Base-by-base conservation (phyloP, 805 yeast genomes). In the Saccharomycodes ludwigii region DNA sequence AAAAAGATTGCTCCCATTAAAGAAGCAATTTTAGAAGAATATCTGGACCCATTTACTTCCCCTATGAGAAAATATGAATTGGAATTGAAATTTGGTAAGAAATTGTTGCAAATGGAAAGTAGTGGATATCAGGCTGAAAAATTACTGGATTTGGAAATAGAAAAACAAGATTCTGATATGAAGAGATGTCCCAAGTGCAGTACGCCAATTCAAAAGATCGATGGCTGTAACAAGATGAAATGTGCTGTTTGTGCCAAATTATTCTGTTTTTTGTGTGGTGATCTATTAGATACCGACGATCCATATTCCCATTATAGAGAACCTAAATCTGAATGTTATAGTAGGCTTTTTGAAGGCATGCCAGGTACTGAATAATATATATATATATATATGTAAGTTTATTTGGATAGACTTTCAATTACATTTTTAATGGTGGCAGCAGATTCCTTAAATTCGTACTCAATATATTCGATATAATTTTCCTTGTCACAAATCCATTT, bases 221-320 rank as follows among this genome's bases (percentile, higher is more conserved):
- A 73, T 40, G 83, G 81, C 4, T 75, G 81, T 47, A 74, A 73
- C 43, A 72, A 70, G 42, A 72, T 75, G 76, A 59, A 57, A 23
- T 74, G 83, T 42, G 40, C 58, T 0, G 51, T 61, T 5, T 75
- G 82, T 38, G 40, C 42, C 4, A 54, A 65, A 0, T 42, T 49
- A 26, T 74, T 75, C 39, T 74, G 82, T 44, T 68, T 66, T 37
- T 27, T 71, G 7, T 75, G 82, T 52, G 75, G 74, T 2, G 46
- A 43, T 2, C 38, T 48, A 11, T 43, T 70, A 34, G 40, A 50
- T 14, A 48, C 50, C 4, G 50, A 44, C 5, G 64, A 65, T 32
- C 73, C 74, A 0, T 74, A 75, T 43, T 56, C 50, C 18, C 81
- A 75, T 50, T 75, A 54, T 39, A 61, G 58, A 21, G 58, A 59